Conservation (phyloP, 495 filamentous ascomycete species). For the Usnea hakonensis region DNA sequence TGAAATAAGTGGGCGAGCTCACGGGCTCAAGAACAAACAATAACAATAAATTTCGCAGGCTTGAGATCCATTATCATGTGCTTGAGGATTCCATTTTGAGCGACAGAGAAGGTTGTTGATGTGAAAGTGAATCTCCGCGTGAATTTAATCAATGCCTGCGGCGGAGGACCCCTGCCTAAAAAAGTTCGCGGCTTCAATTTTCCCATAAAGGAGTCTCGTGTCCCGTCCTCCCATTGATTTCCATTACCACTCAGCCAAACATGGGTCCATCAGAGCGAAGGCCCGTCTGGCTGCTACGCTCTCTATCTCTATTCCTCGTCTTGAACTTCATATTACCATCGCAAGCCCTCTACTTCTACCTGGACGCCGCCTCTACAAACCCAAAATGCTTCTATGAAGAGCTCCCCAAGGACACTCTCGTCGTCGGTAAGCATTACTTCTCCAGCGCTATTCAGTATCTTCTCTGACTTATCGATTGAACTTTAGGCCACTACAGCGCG, state of each 20-base stretch:
- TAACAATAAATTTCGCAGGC: background rate
- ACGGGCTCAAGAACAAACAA: background rate
- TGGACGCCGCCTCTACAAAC: slow-evolving; percentile 69
- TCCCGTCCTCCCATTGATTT: background rate
- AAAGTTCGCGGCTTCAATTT: slow-evolving; percentile 10
- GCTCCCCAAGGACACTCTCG: slow-evolving; percentile 92
- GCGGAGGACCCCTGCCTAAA: slow-evolving; percentile 9
- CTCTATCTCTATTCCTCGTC: slow-evolving; percentile 2
- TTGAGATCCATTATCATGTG: background rate
- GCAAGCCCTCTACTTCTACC: slow-evolving; percentile 90
- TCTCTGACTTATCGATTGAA: background rate
- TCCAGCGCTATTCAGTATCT: background rate
- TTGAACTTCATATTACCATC: slow-evolving; percentile 46
- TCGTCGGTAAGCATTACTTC: slow-evolving; percentile 57
- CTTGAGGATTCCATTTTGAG: background rate
- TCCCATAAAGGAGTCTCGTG: slow-evolving; percentile 11
- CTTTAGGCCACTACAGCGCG: slow-evolving; percentile 77
- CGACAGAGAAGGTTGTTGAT: background rate
- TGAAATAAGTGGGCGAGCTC: slow-evolving; percentile 11
- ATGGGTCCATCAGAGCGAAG: slow-evolving; percentile 14
- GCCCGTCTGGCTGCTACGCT: background rate
- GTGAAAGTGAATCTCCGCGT: background rate
- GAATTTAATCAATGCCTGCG: background rate
- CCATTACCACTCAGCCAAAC: background rate
- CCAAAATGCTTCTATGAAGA: slow-evolving; percentile 97